These are phyloP conservation scores for Microbotryum silenes-acaulis DNA, from an alignment of 1,284 basidiomycete genomes.

Conservation along the genomic window DNA sequence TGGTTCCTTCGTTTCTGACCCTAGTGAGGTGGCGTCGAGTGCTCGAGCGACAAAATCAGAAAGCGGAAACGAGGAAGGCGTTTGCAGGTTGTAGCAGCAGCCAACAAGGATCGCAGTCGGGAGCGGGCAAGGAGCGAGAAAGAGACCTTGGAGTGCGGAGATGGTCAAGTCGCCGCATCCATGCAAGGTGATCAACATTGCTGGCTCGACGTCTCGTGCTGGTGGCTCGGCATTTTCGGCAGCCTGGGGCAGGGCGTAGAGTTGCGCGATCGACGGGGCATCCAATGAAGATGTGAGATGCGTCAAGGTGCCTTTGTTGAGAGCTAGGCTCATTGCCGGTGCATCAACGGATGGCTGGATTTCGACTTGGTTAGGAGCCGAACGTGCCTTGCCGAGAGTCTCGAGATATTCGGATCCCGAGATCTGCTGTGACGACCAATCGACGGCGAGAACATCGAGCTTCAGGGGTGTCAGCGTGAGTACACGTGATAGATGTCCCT, in stretches of 20 bases:
- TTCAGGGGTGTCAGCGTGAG: constrained; percentile 19
- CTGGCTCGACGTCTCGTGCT: neutral
- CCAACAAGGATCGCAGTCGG: constrained; percentile 17
- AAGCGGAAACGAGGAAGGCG: constrained; percentile 16
- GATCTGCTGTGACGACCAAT: constrained; percentile 25
- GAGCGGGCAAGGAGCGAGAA: neutral
- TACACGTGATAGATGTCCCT: constrained; percentile 29
- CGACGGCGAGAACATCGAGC: constrained; percentile 30
- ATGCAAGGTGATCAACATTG: constrained; percentile 26
- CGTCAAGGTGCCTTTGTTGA: constrained; percentile 7
- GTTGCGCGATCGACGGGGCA: constrained; percentile 5
- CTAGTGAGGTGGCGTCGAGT: neutral
- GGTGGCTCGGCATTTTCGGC: neutral
- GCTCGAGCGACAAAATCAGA: constrained; percentile 3
- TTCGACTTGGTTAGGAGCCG: constrained; percentile 1
- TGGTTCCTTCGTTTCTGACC: neutral
- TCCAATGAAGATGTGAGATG: constrained; percentile 23
- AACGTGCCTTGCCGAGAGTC: neutral
- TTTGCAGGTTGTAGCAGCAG: constrained; percentile 31
- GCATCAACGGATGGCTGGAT: neutral
- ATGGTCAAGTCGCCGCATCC: constrained; percentile 29
- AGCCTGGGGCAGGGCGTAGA: neutral
- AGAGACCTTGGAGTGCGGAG: constrained; percentile 20
- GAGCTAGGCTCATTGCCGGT: neutral
- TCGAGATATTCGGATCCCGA: constrained; percentile 24